phyloP scores from a whole-genome alignment of 2,329 filamentous ascomycete species.

The Aspergillus nomiae region DNA sequence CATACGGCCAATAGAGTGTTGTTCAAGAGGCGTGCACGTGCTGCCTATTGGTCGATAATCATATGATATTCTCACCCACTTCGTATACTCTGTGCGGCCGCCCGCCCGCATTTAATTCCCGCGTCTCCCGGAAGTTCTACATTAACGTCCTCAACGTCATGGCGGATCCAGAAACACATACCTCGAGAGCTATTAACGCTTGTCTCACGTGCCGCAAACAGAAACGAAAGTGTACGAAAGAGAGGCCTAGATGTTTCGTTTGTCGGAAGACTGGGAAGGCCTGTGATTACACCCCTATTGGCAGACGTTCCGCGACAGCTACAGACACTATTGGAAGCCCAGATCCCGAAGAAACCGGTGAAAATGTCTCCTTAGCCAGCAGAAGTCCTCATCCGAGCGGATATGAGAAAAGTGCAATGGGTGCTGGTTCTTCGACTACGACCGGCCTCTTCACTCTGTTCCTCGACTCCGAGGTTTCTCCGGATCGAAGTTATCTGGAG shows the following conservation, averaged over 20 bases:
- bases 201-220: background rate
- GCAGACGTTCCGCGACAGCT: background rate
- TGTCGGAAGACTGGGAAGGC: background rate
- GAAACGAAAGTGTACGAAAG: background rate
- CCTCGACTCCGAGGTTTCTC: background rate
- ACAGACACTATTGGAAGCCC: background rate
- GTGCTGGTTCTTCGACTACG: background rate
- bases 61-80: too few relatives aligned
- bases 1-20: too few relatives aligned
- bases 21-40: too few relatives aligned
- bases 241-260: background rate
- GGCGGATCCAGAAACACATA: background rate
- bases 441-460: background rate
- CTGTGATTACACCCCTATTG: background rate
- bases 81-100: too few relatives aligned
- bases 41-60: too few relatives aligned
- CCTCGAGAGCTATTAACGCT: background rate
- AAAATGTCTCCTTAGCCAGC: background rate
- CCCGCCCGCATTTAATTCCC: background rate
- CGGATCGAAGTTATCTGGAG: background rate
- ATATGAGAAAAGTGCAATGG: background rate
- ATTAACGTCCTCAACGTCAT: background rate
- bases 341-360: background rate
- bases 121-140: background rate
- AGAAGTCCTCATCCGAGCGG: background rate